phyloP scores from a whole-genome alignment of 768 basidiomycete genomes.

The Rhodotorula taiwanensis region DNA sequence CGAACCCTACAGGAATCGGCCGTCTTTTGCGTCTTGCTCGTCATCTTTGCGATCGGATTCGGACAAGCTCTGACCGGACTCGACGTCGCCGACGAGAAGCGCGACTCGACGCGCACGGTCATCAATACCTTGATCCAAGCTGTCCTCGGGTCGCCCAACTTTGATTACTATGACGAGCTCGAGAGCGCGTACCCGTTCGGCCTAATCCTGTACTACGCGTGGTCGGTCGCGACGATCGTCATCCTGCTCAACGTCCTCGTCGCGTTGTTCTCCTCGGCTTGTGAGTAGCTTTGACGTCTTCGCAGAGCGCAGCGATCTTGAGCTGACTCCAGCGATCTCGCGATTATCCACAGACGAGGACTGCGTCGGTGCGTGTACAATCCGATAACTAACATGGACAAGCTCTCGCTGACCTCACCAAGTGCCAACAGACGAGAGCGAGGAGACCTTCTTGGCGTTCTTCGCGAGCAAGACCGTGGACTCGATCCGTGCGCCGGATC shows the following conservation, averaged over 20 bases:
- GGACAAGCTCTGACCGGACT: conserved; percentile 47
- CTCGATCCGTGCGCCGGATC: conserved; percentile 40
- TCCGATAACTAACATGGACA: not conserved
- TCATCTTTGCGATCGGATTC: conserved; percentile 40
- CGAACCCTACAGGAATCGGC: conserved; percentile 36
- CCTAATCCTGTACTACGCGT: conserved; percentile 39
- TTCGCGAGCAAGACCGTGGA: conserved; percentile 47
- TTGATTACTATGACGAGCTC: conserved; percentile 30
- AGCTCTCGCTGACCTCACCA: conserved; percentile 41
- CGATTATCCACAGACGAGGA: conserved; percentile 4
- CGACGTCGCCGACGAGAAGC: conserved; percentile 46
- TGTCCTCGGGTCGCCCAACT: conserved; percentile 44
- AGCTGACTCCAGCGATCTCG: too few relatives aligned
- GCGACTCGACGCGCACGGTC: conserved; percentile 40
- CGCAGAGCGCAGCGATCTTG: not conserved
- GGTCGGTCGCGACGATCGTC: conserved; percentile 47
- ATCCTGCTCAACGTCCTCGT: conserved; percentile 51
- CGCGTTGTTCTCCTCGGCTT: conserved; percentile 46
- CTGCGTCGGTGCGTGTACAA: conserved; percentile 32
- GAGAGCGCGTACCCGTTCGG: conserved; percentile 31
- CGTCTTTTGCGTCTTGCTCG: conserved; percentile 47
- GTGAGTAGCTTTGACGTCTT: not conserved
- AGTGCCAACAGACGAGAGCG: conserved; percentile 42
- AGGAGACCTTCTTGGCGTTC: conserved; percentile 44
- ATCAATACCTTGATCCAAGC: conserved; percentile 47